Percentiles rank a stretch among this genome's conserved stretches.
These are phyloP conservation scores for Imleria badia DNA, from an alignment of 768 basidiomycete genomes.

Conservation along the genomic window DNA sequence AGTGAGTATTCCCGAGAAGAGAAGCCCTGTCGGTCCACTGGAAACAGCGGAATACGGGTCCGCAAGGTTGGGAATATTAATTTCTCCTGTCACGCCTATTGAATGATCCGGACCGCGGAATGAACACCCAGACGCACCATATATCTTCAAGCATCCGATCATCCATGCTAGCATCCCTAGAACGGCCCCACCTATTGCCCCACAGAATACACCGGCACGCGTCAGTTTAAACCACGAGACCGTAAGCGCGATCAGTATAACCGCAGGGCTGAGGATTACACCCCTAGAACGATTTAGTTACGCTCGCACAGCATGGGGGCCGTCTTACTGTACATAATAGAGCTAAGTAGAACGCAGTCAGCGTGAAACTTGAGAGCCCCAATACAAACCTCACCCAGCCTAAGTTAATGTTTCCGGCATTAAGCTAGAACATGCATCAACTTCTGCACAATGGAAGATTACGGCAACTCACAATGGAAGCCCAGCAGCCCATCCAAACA, in stretches of 20 bases:
- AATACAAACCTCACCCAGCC: slow-evolving; percentile 39
- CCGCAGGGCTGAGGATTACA: slow-evolving; percentile 48
- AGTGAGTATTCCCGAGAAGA: slow-evolving; percentile 39
- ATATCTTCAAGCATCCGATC: slow-evolving; percentile 51
- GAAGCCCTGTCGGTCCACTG: slow-evolving; percentile 37
- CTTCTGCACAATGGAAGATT: not conserved
- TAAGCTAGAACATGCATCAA: slow-evolving; percentile 31
- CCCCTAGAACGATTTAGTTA: slow-evolving; percentile 33
- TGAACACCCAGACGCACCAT: slow-evolving; percentile 27
- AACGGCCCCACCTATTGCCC: slow-evolving; percentile 41
- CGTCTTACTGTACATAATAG: slow-evolving; percentile 45
- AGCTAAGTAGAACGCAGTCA: slow-evolving; percentile 25
- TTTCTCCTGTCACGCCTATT: slow-evolving; percentile 26
- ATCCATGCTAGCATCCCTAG: slow-evolving; percentile 52
- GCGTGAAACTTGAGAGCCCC: not conserved
- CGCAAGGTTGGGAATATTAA: slow-evolving; percentile 38
- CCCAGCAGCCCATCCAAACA: slow-evolving; percentile 45
- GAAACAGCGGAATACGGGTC: slow-evolving; percentile 41
- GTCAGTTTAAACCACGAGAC: slow-evolving; percentile 49
- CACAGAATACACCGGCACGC: slow-evolving; percentile 38
- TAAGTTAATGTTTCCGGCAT: slow-evolving; percentile 45
- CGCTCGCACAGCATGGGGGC: not conserved
- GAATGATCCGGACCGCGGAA: not conserved
- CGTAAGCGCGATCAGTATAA: slow-evolving; percentile 48
- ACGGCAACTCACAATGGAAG: slow-evolving; percentile 32